Base-by-base conservation (phyloP, 257 asterid species). In the Galeopsis tetrahit region DNA sequence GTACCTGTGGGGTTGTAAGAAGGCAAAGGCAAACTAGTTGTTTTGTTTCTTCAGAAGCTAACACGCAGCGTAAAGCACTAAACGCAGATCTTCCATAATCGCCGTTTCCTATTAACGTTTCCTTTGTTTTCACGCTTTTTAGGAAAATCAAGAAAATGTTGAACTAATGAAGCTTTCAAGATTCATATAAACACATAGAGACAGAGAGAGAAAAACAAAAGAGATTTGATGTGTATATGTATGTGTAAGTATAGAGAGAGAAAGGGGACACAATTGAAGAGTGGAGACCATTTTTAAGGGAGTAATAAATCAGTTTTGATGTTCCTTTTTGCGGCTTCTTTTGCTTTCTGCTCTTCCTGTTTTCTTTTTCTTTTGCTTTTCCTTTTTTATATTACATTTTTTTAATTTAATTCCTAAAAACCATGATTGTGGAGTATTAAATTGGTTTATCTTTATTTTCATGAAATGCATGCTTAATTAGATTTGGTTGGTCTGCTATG, bases 61-160 rank as follows among this genome's bases (percentile, higher is more conserved):
- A 21, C 82, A 76, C 79, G 78, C 84, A 80, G 96, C 90, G 87
- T 82, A 83, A 84, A 90, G 88, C 91, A 90, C 87, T 71, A 88
- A 82, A 81, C 82, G 44, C 84, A 87, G 84, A 86, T 85, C 89
- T 84, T 81, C 88, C 91, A 81, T 83, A 80, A 65, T 64, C 69
- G 44, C 73, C 68, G 74, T 79, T 67, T 28, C 10, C 64, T 49
- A 49, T 21, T 8, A 63, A 40, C 32, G 68, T 48, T 39, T 63
- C n/a, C 14, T 32, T 66, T 31, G 2, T 17, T 39, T 56, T 46
- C 76, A 39, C 71, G 75, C 66, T 49, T 73, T 68, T 63, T 55
- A 4, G 65, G 65, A 72, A 62, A 63, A 57, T 48, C 48, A 66
- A 65, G 62, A 40, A 21, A 15, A 10, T 70, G 53, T 28, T 38